phyloP scores from a whole-genome alignment of 2,329 filamentous ascomycete species.

The Claviceps quebecensis region DNA sequence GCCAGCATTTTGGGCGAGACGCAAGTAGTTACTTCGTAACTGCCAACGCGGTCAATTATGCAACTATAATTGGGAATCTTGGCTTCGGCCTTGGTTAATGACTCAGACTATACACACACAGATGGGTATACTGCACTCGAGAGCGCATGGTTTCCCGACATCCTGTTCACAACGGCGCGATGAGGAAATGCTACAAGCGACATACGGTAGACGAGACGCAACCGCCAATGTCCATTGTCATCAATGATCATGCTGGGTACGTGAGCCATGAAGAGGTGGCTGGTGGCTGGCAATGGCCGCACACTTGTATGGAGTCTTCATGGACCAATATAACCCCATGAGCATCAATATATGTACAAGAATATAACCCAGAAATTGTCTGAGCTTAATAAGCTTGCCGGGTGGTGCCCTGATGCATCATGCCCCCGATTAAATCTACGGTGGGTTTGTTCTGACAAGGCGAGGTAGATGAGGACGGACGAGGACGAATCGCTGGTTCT shows the following conservation, averaged over 20 bases:
- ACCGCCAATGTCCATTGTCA: not conserved
- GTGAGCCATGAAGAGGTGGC: not conserved
- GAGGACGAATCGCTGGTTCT: not conserved
- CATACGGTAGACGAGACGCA: not conserved
- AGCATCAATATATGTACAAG: too few relatives aligned
- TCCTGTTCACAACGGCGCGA: not conserved
- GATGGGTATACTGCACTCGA: not conserved
- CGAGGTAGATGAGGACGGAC: not conserved
- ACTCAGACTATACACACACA: not conserved
- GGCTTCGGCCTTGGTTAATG: not conserved
- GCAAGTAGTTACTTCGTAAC: too few relatives aligned
- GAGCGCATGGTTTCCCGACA: not conserved
- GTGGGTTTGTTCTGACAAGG: not conserved
- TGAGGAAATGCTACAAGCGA: not conserved
- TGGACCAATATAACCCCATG: not conserved
- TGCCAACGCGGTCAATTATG: not conserved
- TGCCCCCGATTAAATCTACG: not conserved
- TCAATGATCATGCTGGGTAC: not conserved
- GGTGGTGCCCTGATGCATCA: too few relatives aligned
- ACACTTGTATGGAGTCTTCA: not conserved
- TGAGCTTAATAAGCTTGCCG: not conserved
- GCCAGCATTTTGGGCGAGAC: not conserved
- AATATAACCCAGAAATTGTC: not conserved
- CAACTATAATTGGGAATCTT: not conserved
- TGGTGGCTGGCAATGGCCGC: not conserved